These are phyloP conservation scores for Helicocarpus griseus DNA, from an alignment of 2,329 filamentous ascomycete genomes.

Conservation along the genomic window DNA sequence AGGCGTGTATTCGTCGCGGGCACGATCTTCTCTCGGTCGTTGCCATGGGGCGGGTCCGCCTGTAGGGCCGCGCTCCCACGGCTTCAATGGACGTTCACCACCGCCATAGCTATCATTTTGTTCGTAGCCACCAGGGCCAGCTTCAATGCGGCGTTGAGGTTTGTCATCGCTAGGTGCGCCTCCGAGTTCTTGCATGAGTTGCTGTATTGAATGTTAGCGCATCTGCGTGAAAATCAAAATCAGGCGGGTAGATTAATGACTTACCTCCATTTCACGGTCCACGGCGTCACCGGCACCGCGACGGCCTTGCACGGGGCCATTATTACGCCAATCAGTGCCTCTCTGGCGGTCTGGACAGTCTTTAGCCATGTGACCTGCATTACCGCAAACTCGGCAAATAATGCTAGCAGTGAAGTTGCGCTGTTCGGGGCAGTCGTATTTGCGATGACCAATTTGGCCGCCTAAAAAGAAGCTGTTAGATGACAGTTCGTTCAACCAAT, in stretches of 20 bases:
- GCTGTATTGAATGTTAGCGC: conserved; percentile 46
- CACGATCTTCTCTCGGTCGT: conserved; percentile 45
- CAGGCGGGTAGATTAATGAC: conserved; percentile 22
- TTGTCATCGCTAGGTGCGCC: conserved; percentile 56
- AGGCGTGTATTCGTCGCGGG: conserved; percentile 36
- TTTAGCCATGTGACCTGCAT: conserved; percentile 94
- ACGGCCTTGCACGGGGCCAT: conserved; percentile 44
- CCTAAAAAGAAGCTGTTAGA: conserved; percentile 33
- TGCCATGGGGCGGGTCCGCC: conserved; percentile 72
- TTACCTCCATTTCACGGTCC: conserved; percentile 89
- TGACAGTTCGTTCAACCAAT: not conserved
- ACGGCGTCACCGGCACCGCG: conserved; percentile 70
- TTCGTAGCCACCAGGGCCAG: conserved; percentile 58
- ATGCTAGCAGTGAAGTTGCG: conserved; percentile 99
- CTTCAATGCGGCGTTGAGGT: conserved; percentile 77
- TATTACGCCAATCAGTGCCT: conserved; percentile 86
- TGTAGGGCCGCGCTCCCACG: conserved; percentile 80
- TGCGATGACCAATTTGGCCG: conserved; percentile 96
- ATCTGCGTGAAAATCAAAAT: conserved; percentile 6
- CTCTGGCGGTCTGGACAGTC: conserved; percentile 93
- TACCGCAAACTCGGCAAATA: conserved; percentile 95
- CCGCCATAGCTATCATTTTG: conserved; percentile 34
- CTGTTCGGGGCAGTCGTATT: conserved; percentile 96
- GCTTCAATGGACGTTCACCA: conserved; percentile 53
- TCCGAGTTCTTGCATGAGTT: conserved; percentile 96